These are phyloP conservation scores for Iris macrosiphon DNA, from an alignment of 106 monocot genomes.

Conservation along the genomic window DNA sequence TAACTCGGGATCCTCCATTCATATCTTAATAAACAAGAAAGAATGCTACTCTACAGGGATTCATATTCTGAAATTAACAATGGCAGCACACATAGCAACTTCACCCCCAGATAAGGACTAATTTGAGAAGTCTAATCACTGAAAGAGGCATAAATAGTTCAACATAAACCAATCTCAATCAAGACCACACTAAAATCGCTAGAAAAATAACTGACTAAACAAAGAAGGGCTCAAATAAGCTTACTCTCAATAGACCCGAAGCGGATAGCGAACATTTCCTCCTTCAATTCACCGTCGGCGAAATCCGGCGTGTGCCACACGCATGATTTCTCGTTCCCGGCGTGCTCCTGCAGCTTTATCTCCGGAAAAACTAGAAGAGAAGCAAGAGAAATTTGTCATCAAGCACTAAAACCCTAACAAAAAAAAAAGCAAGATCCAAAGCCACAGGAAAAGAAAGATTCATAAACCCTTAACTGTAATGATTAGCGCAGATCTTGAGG, in stretches of 20 bases:
- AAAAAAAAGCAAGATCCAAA: background rate
- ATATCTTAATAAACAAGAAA: too few relatives aligned
- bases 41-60: too few relatives aligned
- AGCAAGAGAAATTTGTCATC: background rate
- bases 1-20: too few relatives aligned
- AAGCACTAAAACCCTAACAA: background rate
- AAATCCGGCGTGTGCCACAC: slow-evolving; percentile 98
- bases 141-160: too few relatives aligned
- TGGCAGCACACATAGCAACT: too few relatives aligned
- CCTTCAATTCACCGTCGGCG: slow-evolving; percentile 91
- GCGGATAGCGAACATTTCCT: slow-evolving; percentile 85
- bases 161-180: too few relatives aligned
- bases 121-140: too few relatives aligned
- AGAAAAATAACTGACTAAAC: background rate
- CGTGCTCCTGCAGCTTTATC: slow-evolving; percentile 81
- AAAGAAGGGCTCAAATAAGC: slow-evolving; percentile 5
- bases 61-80: too few relatives aligned
- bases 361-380: slow-evolving; percentile 42
- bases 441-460: background rate
- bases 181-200: too few relatives aligned
- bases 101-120: too few relatives aligned
- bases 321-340: slow-evolving; percentile 88
- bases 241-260: slow-evolving; percentile 90
- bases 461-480: slow-evolving; percentile 37
- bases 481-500: slow-evolving; percentile 97